Base-by-base conservation (phyloP, 2,329 filamentous ascomycete genomes). In the Colletotrichum spaethianum region DNA sequence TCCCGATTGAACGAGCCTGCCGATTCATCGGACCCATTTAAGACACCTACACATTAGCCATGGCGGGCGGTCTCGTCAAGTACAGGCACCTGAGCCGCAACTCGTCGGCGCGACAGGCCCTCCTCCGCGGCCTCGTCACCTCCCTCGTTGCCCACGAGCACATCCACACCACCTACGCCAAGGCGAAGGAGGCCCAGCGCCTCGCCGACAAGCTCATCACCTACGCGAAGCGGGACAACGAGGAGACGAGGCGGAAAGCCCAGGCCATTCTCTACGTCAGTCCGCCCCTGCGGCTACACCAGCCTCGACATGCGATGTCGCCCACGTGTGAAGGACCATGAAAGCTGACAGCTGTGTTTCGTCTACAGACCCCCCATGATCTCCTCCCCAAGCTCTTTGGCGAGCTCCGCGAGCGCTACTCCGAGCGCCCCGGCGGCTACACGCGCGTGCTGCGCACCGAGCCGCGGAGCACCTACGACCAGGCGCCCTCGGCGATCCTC, bases 121-220 rank as follows among this genome's bases (percentile, higher is more conserved):
- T 99, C 77, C 92, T 99, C 76, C 94, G 96, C 79, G 98, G 98
- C 84, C 88, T 99, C 73, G 95, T 98, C 81, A 98, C 96, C 76
- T 96, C 96, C 66, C 93, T 99, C 76, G 93, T 99, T 85, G 89
- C 94, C 83, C 91, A 97, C 83, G 96, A 99, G 86, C 92, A 94
- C 74, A 97, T 99, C 85, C 92, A 93, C 75, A 99, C 96, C 62
- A 98, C 96, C 84, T 98, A 93, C 89, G 92, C 93, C 81, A 98
- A 98, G 85, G 96, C 96, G 59, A 99, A 98, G 85, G 96, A 99
- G 86, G 94, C 96, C 26, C 96, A 99, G 85, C 90, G 94, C 53
- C 83, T 98, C 77, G 96, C 95, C 9, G 96, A 99, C 81, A 97
- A 97, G 86, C 87, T 98, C 76, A 95, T 99, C 78, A 98, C 95